Evolutionary conservation across 1,284 basidiomycete species (phyloP).

Genomic region (Sanguinoderma infundibulare): DNA sequence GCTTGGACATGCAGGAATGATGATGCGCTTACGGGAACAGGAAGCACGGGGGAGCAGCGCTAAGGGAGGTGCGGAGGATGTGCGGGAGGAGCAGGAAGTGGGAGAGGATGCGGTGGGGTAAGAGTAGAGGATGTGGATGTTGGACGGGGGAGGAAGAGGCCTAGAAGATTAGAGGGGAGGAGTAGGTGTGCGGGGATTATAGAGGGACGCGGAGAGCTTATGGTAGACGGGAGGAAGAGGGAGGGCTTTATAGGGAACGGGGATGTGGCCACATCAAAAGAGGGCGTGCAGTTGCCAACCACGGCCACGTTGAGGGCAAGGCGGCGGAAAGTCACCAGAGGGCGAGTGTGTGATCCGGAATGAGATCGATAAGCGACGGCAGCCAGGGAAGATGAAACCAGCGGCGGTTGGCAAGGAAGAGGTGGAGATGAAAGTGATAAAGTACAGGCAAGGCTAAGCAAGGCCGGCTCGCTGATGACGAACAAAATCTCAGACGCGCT

Average conservation of each 20-base stretch:
- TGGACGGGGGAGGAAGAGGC: not conserved
- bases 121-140: not conserved
- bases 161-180: conserved; percentile 23
- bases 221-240: conserved; percentile 3
- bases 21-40: conserved; percentile 23
- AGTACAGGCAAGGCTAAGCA: conserved; percentile 10
- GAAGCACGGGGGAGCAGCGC: conserved; percentile 8
- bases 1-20: conserved; percentile 10
- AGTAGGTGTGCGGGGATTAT: conserved; percentile 22
- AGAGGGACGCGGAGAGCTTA: conserved; percentile 25
- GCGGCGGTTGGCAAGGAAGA: conserved; percentile 23
- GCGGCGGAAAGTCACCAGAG: conserved; percentile 31
- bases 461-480: not conserved
- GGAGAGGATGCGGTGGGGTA: not conserved
- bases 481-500: not conserved
- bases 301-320: conserved; percentile 27
- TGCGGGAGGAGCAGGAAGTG: conserved; percentile 1
- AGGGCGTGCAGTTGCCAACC: conserved; percentile 10
- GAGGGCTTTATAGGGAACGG: conserved; percentile 21
- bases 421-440: conserved; percentile 26
- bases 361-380: conserved; percentile 36
- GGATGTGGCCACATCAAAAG: conserved; percentile 15
- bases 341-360: conserved; percentile 33
- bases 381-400: conserved; percentile 12
- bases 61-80: conserved; percentile 10